Conservation (phyloP, 2,329 filamentous ascomycete species). For the Dactylellina cionopaga region DNA sequence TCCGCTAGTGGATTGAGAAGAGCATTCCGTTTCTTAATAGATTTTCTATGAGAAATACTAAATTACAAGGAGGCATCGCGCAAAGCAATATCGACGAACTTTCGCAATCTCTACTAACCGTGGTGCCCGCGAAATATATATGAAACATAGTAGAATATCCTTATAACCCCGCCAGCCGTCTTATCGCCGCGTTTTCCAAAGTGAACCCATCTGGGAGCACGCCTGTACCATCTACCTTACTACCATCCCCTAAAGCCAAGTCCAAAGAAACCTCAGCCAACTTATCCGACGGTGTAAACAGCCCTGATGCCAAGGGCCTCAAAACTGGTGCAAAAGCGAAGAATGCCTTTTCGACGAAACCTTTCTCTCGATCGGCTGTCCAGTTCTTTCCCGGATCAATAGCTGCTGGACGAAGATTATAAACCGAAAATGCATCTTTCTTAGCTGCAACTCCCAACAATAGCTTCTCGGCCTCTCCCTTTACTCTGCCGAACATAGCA, state of each 20-base stretch:
- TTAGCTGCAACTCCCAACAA: slow-evolving; percentile 67
- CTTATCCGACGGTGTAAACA: slow-evolving; percentile 63
- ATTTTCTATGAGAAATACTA: no score
- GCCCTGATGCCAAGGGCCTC: slow-evolving; percentile 57
- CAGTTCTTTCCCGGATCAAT: slow-evolving; percentile 65
- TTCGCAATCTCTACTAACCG: no score
- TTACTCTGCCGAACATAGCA: slow-evolving; percentile 70
- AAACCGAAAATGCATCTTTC: slow-evolving; percentile 65
- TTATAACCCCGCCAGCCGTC: slow-evolving; percentile 12
- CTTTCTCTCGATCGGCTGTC: slow-evolving; percentile 36
- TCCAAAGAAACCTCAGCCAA: slow-evolving; percentile 65
- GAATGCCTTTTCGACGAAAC: slow-evolving; percentile 58
- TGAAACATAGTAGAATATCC: slow-evolving; percentile 27
- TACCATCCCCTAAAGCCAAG: slow-evolving; percentile 65
- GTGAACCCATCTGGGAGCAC: slow-evolving; percentile 60
- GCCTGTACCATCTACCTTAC: slow-evolving; percentile 60
- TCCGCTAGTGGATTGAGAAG: no score
- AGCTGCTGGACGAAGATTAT: slow-evolving; percentile 69
- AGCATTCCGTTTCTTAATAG: no score
- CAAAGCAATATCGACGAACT: neutral
- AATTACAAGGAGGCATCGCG: no score
- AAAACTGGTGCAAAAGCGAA: slow-evolving; percentile 59
- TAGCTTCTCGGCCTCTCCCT: slow-evolving; percentile 72
- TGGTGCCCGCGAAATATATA: no score
- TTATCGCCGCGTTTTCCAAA: slow-evolving; percentile 27